phyloP scores from a whole-genome alignment of 495 filamentous ascomycete species.

The Daldinia vernicosa region DNA sequence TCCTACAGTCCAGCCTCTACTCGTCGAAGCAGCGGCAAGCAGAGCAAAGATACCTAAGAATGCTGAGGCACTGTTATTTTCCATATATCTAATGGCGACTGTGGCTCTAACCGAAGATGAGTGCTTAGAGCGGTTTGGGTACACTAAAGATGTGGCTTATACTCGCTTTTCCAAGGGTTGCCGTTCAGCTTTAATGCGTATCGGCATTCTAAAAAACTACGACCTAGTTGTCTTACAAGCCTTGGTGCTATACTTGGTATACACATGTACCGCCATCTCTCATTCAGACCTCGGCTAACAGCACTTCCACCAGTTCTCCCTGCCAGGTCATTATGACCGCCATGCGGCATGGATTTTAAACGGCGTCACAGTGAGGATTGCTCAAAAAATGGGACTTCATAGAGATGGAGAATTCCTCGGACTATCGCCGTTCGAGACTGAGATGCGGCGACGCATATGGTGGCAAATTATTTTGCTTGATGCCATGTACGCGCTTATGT shows the following conservation, averaged over 20 bases:
- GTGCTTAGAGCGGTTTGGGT: constrained; percentile 58
- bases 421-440: constrained; percentile 70
- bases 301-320: constrained; percentile 49
- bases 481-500: constrained; percentile 63
- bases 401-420: constrained; percentile 73
- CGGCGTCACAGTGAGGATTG: constrained; percentile 69
- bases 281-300: constrained; percentile 5
- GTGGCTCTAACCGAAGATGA: constrained; percentile 59
- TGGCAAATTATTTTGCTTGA: constrained; percentile 79
- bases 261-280: constrained; percentile 9
- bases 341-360: constrained; percentile 62
- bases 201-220: constrained; percentile 61
- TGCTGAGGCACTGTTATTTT: constrained; percentile 61
- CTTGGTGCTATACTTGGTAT: constrained; percentile 62
- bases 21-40: constrained; percentile 55
- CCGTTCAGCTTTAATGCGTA: constrained; percentile 58
- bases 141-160: constrained; percentile 52
- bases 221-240: constrained; percentile 65
- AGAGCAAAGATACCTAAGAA: constrained; percentile 56
- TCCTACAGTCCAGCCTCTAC: constrained; percentile 65
- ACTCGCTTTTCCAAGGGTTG: constrained; percentile 54
- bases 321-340: constrained; percentile 61
- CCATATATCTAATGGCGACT: constrained; percentile 61
- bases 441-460: constrained; percentile 75
- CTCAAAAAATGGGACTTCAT: constrained; percentile 77